A percentile compares a stretch with the other conserved stretches of the same genome.
Evolutionary conservation across 208 protist species (phyloP).

Genomic region (Wallacemonas sp.): DNA sequence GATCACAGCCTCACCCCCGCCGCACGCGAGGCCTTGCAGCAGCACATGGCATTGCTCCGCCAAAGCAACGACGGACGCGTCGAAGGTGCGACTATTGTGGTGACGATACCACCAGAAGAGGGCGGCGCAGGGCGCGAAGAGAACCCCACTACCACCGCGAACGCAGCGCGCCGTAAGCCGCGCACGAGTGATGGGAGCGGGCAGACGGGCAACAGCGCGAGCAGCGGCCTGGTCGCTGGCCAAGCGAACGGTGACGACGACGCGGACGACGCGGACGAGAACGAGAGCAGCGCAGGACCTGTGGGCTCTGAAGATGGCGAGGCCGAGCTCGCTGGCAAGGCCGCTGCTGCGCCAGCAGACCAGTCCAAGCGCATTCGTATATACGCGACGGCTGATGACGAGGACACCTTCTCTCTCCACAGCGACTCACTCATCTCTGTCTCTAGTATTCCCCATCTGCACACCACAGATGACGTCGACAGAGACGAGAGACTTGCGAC

Average conservation of each 20-base stretch:
- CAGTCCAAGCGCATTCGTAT: too few species aligned
- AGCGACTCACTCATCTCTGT: conserved; percentile 9
- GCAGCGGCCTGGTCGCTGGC: neutral
- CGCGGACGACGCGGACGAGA: conserved; percentile 10
- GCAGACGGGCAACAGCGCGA: too few species aligned
- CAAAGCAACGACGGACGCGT: conserved; percentile 68
- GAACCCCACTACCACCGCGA: neutral
- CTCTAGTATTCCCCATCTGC: conserved; percentile 8
- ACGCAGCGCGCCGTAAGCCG: too few species aligned
- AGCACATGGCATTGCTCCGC: conserved; percentile 55
- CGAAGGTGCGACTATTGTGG: conserved; percentile 46
- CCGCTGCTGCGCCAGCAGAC: neutral
- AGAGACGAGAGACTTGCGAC: neutral
- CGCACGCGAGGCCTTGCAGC: conserved; percentile 32
- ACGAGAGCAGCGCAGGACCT: neutral
- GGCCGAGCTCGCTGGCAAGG: neutral
- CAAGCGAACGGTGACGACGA: neutral
- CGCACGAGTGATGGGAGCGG: too few species aligned
- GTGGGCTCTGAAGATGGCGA: neutral
- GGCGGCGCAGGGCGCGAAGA: conserved; percentile 28
- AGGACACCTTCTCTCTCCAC: neutral
- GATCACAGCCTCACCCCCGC: conserved; percentile 29
- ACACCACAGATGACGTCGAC: conserved; percentile 1
- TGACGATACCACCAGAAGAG: conserved; percentile 53
- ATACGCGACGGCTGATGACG: neutral